phyloP scores from a whole-genome alignment of 345 rosid genomes.

The Erysimum cheiranthoides region DNA sequence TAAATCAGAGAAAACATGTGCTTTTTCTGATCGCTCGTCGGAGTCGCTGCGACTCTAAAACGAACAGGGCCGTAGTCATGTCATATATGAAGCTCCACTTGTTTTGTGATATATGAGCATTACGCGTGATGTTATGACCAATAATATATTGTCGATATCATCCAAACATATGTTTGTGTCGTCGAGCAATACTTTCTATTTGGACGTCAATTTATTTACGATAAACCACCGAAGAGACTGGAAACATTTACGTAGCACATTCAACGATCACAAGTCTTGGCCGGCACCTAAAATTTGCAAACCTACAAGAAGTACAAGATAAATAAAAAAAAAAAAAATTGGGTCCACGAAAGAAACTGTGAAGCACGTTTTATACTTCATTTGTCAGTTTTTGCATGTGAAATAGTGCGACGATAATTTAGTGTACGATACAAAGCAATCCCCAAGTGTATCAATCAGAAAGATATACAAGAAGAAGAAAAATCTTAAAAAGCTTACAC shows the following conservation, averaged over 20 bases:
- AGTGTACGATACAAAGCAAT: slow-evolving; percentile 3
- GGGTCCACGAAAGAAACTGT: background rate
- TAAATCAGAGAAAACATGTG: too few species aligned
- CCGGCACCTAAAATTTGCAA: slow-evolving; percentile 15
- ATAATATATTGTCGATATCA: background rate
- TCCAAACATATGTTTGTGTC: background rate
- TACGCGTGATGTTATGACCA: background rate
- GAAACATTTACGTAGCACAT: background rate
- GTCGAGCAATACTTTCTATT: background rate
- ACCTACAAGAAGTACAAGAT: background rate
- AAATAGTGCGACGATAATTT: slow-evolving; percentile 29
- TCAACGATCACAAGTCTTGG: slow-evolving; percentile 15
- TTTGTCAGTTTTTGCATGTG: slow-evolving; percentile 13
- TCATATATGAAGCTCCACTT: background rate
- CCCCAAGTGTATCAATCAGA: slow-evolving; percentile 16
- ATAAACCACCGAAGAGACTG: background rate
- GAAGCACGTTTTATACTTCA: slow-evolving; percentile 21
- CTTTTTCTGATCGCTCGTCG: too few species aligned
- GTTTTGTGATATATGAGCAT: background rate
- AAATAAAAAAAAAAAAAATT: background rate
- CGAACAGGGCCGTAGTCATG: too few species aligned
- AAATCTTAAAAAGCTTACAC: background rate
- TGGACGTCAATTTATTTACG: slow-evolving; percentile 2
- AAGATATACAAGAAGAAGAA: slow-evolving; percentile 14
- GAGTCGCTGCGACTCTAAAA: too few species aligned